Base-by-base conservation (phyloP, 495 filamentous ascomycete genomes). In the Talaromyces wortmannii region DNA sequence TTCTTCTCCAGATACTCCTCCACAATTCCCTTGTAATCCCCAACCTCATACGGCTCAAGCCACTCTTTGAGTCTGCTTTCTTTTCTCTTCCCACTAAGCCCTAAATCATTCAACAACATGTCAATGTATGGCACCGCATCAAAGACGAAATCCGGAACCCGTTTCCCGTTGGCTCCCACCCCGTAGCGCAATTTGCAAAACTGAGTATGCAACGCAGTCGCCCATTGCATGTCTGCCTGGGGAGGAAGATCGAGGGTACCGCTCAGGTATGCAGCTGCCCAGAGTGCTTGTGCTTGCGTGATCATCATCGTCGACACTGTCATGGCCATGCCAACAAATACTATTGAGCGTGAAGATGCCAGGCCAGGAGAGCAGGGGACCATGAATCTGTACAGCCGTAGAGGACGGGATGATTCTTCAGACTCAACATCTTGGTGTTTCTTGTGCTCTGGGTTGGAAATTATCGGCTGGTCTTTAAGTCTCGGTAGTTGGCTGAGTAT, bases 121-220 rank as follows among this genome's bases (percentile, higher is more conserved):
- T 92, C 90, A 4, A 91, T 63, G 61, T 92, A 95, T n/a, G 89
- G 85, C 45, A 91, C 58, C 2, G 77, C 79, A 65, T 94, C 89
- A 61, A 90, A 91, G 48, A 87, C 83, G 55, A 90, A 82, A 60
- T 90, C 87, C 0, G 86, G 85, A 55, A 81, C 82, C 55, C 80
- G 76, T 17, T 67, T 67, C 0, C 86, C 87, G 15, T 52, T 18
- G 53, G 79, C 82, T 2, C 87, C 88, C 3, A 73, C 77, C 0
- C 84, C 84, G 59, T 84, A 87, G 7, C 89, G 71, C 81, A 83
- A 88, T 56, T 78, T 78, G 0, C 87, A 83, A 60, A 85, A 91
- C 10, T 87, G 80, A 16, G 78, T 79, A 61, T 84, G 75, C 54
- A 92, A 67, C 12, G 81, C 73, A 0, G 84, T 84, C 58, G 88